Evolutionary conservation across 2,329 filamentous ascomycete genomes (phyloP).

Genomic region (Colletotrichum shisoi): DNA sequence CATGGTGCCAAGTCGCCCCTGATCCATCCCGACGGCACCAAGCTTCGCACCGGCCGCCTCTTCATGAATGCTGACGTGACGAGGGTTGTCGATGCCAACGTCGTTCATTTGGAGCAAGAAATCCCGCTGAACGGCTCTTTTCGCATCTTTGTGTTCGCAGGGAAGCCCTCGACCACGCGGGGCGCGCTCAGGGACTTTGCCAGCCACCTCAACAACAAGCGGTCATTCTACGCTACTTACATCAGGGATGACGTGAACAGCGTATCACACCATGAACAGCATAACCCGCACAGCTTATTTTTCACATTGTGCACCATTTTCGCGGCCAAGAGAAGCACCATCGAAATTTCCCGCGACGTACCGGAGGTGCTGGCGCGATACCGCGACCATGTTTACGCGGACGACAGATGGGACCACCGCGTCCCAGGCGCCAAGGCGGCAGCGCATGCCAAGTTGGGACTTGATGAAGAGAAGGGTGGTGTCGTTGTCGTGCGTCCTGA

Average conservation of each 20-base stretch:
- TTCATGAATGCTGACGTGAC: conserved; percentile 84
- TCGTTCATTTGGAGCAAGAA: conserved; percentile 89
- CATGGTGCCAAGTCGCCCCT: conserved; percentile 76
- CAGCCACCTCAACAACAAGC: conserved; percentile 67
- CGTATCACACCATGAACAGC: conserved; percentile 78
- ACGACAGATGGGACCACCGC: conserved; percentile 77
- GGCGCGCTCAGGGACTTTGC: conserved; percentile 75
- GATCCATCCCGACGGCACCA: conserved; percentile 71
- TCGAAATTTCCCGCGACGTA: conserved; percentile 76
- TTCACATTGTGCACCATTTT: conserved; percentile 82
- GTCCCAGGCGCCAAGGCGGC: conserved; percentile 75
- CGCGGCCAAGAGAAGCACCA: conserved; percentile 68
- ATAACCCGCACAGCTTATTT: conserved; percentile 86
- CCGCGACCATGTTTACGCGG: conserved; percentile 83
- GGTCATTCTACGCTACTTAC: conserved; percentile 77
- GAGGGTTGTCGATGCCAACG: conserved; percentile 85
- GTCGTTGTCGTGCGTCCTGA: conserved; percentile 87
- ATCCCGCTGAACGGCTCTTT: conserved; percentile 88
- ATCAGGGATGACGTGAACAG: conserved; percentile 65
- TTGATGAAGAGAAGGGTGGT: conserved; percentile 76
- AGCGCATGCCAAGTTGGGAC: conserved; percentile 86
- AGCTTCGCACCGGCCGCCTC: conserved; percentile 75
- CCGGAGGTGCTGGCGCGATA: conserved; percentile 78
- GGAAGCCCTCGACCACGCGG: conserved; percentile 66
- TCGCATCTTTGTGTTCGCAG: conserved; percentile 86